phyloP scores from a whole-genome alignment of 2,329 filamentous ascomycete genomes.

The Colletotrichum endophyticum region DNA sequence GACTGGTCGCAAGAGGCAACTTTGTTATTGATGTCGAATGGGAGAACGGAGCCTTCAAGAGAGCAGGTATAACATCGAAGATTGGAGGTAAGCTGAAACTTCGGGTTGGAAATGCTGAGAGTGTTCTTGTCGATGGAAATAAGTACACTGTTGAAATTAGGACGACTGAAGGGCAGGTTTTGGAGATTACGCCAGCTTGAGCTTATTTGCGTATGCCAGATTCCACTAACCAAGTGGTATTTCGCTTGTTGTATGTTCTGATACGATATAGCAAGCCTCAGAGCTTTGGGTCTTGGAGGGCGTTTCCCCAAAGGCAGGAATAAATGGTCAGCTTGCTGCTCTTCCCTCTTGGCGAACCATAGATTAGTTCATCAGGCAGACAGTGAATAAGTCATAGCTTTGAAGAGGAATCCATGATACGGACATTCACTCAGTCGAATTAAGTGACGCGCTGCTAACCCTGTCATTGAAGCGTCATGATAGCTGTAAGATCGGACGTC shows the following conservation, averaged over 20 bases:
- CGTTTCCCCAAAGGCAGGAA: not conserved
- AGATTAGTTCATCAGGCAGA: not conserved
- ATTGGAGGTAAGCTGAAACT: not conserved
- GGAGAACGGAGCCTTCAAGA: not conserved
- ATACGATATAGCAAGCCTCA: not conserved
- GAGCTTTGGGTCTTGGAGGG: not conserved
- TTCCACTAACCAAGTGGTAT: not conserved
- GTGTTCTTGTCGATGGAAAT: not conserved
- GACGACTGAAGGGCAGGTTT: not conserved
- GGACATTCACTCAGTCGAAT: not conserved
- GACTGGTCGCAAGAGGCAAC: not conserved
- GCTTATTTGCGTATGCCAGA: not conserved
- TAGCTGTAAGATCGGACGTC: not conserved
- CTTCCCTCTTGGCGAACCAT: not conserved
- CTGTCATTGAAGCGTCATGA: not conserved
- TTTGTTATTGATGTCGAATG: not conserved
- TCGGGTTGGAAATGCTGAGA: not conserved
- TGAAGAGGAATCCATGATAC: not conserved
- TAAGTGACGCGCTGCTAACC: not conserved
- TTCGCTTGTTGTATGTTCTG: not conserved
- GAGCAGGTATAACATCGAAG: not conserved
- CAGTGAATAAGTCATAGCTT: not conserved
- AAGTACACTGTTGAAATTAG: not conserved
- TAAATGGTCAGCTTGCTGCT: not conserved
- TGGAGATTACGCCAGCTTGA: not conserved